Base-by-base conservation (phyloP, 1,284 basidiomycete genomes). In the Ustilago bromivora region DNA sequence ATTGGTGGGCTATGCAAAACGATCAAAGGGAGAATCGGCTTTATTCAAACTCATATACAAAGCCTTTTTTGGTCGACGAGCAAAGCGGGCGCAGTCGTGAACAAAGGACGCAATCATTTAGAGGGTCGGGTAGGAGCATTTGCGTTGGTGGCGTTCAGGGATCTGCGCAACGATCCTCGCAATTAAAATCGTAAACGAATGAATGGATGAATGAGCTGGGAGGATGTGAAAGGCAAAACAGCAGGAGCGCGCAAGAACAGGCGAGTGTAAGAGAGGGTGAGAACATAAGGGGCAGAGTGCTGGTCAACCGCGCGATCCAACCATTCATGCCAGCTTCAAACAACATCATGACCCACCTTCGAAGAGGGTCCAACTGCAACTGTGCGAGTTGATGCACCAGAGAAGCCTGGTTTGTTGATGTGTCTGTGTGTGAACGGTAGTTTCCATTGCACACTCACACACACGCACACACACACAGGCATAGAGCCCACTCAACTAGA, bases 61-160 rank as follows among this genome's bases (percentile, higher is more conserved):
- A 46, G 7, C n/a, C 43, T 5, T 46, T 46, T 17, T 46, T 19
- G 43, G 43, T 28, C 23, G 23, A 28, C 23, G 23, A 28, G 23
- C 23, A 28, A 28, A 28, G 23, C n/a, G 43, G 7, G 43, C 43
- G n/a, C 43, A 46, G 19, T 28, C 23, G 23, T 19, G 43, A 19
- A 19, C 7, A 6, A 41, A 19, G 43, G n/a, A 46, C 43, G 43
- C 43, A 46, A 6, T 46, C 43, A 46, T 46, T 46, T 19, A 23
- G 17, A 28, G 31, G 49, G 31, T 60, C 61, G 67, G 57, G 43
- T 69, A 58, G 32, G 67, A 57, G 47, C 52, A 36, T 52, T 34
- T 63, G 67, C 67, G 61, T 69, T 69, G 54, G 67, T 69, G 61
- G 67, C 67, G 61, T 56, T 31, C 19, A 59, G 49, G 57, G 61